Percentiles rank a stretch among this genome's conserved stretches.
These are phyloP conservation scores for Naematelia encephala DNA, from an alignment of 768 basidiomycete genomes.

Conservation along the genomic window DNA sequence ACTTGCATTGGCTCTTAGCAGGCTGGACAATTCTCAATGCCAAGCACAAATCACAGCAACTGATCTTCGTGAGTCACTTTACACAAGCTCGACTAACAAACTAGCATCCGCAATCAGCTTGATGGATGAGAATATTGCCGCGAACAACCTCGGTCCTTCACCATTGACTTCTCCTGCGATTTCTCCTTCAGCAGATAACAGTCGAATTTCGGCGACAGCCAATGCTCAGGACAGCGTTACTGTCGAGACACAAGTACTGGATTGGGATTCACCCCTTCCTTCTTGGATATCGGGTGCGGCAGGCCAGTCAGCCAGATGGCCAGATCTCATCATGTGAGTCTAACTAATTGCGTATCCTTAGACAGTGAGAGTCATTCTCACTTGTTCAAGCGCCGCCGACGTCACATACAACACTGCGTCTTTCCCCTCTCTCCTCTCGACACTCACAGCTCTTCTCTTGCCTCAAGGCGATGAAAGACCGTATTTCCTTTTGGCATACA, in stretches of 20 bases:
- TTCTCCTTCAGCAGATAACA: not conserved
- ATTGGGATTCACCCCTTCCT: conserved; percentile 72
- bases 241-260: conserved; percentile 54
- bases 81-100: conserved; percentile 4
- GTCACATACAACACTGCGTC: conserved; percentile 86
- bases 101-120: conserved; percentile 77
- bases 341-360: not conserved
- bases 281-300: conserved; percentile 42
- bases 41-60: conserved; percentile 58
- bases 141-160: conserved; percentile 51
- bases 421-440: conserved; percentile 72
- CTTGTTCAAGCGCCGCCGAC: conserved; percentile 71
- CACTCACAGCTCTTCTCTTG: conserved; percentile 58
- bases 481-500: conserved; percentile 71
- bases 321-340: conserved; percentile 68
- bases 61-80: conserved; percentile 64
- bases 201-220: conserved; percentile 39
- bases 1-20: conserved; percentile 56
- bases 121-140: conserved; percentile 65
- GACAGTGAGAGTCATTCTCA: no score
- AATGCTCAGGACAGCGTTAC: not conserved
- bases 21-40: conserved; percentile 21
- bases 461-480: conserved; percentile 26
- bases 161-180: not conserved
- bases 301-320: conserved; percentile 9